These are phyloP conservation scores for Schwanniomyces pseudopolymorphus DNA, from an alignment of 805 yeast genomes.

Conservation along the genomic window DNA sequence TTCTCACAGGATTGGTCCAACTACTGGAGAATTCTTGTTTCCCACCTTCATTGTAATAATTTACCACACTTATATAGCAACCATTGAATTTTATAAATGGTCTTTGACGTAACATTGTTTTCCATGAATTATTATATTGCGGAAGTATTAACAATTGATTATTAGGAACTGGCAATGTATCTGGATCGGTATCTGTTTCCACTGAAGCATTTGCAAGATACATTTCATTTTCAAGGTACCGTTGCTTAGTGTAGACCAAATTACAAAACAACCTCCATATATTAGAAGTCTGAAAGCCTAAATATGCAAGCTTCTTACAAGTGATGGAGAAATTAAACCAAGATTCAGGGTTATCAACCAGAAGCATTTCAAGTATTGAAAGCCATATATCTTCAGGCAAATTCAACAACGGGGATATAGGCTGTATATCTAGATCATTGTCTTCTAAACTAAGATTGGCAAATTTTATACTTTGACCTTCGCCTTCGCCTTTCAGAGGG, in stretches of 20 bases:
- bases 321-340: conserved; percentile 64
- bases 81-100: conserved; percentile 84
- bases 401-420: conserved; percentile 37
- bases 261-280: conserved; percentile 53
- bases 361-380: conserved; percentile 47
- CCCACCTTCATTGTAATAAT: conserved; percentile 82
- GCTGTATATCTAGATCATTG: conserved; percentile 11
- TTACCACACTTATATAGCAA: conserved; percentile 79
- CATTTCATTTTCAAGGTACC: conserved; percentile 46
- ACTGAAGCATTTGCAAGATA: conserved; percentile 41
- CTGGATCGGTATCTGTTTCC: conserved; percentile 34
- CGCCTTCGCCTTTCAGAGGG: conserved; percentile 10
- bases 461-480: conserved; percentile 23
- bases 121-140: conserved; percentile 37
- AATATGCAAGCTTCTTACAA: conserved; percentile 54
- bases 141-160: conserved; percentile 29
- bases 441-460: conserved; percentile 23
- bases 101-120: conserved; percentile 55
- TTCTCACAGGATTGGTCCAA: conserved; percentile 74
- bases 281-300: conserved; percentile 53
- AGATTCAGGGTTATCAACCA: conserved; percentile 52
- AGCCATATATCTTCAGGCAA: conserved; percentile 59
- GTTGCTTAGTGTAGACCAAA: conserved; percentile 53
- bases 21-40: conserved; percentile 62
- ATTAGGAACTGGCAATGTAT: conserved; percentile 29